Evolutionary conservation across 306 rosid species (phyloP), one percentile per base, ranked within the genome.

Genomic region (Fragaria nilgerrensis): DNA sequence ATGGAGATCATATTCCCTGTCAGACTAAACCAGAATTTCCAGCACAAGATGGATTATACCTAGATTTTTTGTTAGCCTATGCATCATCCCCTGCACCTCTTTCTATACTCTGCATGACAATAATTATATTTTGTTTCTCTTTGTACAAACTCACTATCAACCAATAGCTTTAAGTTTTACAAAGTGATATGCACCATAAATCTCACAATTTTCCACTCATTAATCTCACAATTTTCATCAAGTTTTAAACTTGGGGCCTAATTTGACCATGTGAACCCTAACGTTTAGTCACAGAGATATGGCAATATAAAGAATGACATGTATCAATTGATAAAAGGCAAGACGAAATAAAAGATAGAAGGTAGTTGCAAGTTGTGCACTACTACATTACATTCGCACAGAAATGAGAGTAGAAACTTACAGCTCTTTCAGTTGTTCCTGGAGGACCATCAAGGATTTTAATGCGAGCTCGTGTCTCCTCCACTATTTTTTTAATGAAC

Each of bases 371-470:
- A 73, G 39, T 43, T 20, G 29, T 55, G 16, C 5, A 19, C 23
- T 72, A 56, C 36, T 56, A 47, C 48, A 73, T 32, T 55, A 63
- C 73, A 62, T 39, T 77, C 39, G 72, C 13, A 73, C 14, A 3
- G 69, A 66, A 62, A 32, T 41, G 14, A 44, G 45, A 72, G 37
- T 39, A 25, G 15, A 73, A 68, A 96, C 98, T 96, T 90, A 93
- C 99, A 67, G 98, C 99, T 83, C 99, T 88, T 82, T 96, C 98
- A 4, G 96, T 85, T 71, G 98, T 93, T 80, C 99, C 98, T 0
- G 99, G 93, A 73, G 98, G 99, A 73, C 98, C 99, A 68, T 96
- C 99, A 45, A 96, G 98, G 86, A 93, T 96, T 76, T 96, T 93
- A 76, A 96, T 86, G 32, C 99, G 97, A 82, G 99, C 97, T 48